Conservation (phyloP, 1,284 basidiomycete species). For the Inonotus obliquus region DNA sequence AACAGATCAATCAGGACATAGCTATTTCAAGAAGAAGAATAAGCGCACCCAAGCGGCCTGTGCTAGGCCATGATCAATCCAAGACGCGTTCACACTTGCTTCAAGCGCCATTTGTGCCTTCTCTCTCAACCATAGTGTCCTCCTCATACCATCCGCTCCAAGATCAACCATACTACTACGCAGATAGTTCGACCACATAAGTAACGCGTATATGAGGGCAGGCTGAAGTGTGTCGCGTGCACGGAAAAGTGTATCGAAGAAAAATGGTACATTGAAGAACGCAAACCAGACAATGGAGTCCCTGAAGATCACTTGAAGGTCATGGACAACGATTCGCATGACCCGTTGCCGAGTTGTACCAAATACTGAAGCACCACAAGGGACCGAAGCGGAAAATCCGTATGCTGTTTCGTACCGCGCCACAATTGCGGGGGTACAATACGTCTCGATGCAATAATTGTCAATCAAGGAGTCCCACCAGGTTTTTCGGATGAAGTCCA, state of each 20-base stretch:
- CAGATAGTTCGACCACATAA: slow-evolving; percentile 62
- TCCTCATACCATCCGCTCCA: slow-evolving; percentile 44
- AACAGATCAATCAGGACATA: slow-evolving; percentile 1
- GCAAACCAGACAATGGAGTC: slow-evolving; percentile 67
- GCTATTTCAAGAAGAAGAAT: slow-evolving; percentile 6
- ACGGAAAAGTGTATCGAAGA: slow-evolving; percentile 56
- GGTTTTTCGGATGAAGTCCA: slow-evolving; percentile 60
- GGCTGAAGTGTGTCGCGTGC: slow-evolving; percentile 61
- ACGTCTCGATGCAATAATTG: slow-evolving; percentile 43
- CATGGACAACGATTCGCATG: slow-evolving; percentile 42
- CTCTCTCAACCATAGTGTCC: slow-evolving; percentile 55
- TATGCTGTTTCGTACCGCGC: neutral
- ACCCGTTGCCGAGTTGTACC: slow-evolving; percentile 40
- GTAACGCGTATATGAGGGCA: slow-evolving; percentile 56
- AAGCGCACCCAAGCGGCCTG: slow-evolving; percentile 67
- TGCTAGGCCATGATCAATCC: slow-evolving; percentile 66
- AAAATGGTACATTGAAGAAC: slow-evolving; percentile 65
- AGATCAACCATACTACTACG: slow-evolving; percentile 60
- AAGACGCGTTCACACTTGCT: slow-evolving; percentile 60
- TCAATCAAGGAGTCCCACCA: slow-evolving; percentile 73
- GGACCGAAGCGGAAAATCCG: slow-evolving; percentile 27
- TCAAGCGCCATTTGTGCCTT: slow-evolving; percentile 68
- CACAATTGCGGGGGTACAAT: slow-evolving; percentile 4
- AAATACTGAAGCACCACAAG: slow-evolving; percentile 21
- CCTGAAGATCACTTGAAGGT: slow-evolving; percentile 62